Evolutionary conservation across 2,329 filamentous ascomycete genomes (phyloP), one percentile per base, ranked within the genome.

Genomic region (Penicillium sp.): DNA sequence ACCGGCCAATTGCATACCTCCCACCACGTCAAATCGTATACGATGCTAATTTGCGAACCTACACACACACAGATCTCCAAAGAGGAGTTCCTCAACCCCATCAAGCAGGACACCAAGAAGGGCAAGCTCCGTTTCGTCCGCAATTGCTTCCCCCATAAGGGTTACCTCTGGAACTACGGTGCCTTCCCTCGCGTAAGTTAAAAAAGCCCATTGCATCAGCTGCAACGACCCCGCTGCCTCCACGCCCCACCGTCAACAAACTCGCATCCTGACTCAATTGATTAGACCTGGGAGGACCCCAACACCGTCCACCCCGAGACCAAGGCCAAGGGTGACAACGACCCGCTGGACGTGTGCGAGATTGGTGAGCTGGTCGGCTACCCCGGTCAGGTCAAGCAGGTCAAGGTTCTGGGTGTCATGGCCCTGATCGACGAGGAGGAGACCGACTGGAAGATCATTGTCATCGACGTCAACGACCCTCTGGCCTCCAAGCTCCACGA

Each of bases 61-160:
- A n/a, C 28, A 5, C 20, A 20, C 25, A 28, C 15, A 5, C 76
- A 97, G 93, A 97, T 98, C 85, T 96, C 90, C 85, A 98, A 98
- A 86, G 93, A 98, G 77, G 95, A 99, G 82, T 86, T 90, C 75
- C 89, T 98, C 78, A 98, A 97, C 86, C 94, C 94, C 78, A 96
- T 97, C 85, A 97, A 97, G 89, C 95, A 99, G 85, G 95, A 99
- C 80, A 87, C 88, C 81, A 98, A 99, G 90, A 98, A 99, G 87
- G 95, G 94, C 87, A 98, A 97, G 88, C 92, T 98, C 74, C 91
- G 95, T 76, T 99, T 90, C 79, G 95, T 99, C 78, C 92, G 95
- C 83, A 99, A 99, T 90, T 99, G 95, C 89, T 99, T 99, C 88
- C 95, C 95, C 73, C 95, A 99, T 90, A 98, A 99, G 88, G 95